Conservation (phyloP, 371 early-diverging fungal species). For the Rhizomucor pusillus region DNA sequence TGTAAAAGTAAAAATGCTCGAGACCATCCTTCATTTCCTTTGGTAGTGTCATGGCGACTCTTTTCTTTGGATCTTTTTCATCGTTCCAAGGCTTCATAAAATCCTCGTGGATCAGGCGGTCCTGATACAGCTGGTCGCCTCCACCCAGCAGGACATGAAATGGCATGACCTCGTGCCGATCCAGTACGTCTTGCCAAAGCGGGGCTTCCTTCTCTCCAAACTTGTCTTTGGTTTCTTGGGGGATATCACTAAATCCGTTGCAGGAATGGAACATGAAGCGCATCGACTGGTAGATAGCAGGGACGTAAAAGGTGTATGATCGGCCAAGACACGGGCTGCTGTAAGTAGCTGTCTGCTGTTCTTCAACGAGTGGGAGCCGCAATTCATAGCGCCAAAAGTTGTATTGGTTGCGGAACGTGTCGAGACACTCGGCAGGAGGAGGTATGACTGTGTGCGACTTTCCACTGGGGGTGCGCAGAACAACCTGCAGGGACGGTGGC, state of each 20-base stretch:
- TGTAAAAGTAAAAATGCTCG: slow-evolving; percentile 72
- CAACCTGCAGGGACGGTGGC: slow-evolving; percentile 19
- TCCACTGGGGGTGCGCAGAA: slow-evolving; percentile 4
- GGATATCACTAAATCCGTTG: slow-evolving; percentile 67
- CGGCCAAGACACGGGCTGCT: slow-evolving; percentile 11
- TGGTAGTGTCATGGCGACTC: slow-evolving; percentile 43
- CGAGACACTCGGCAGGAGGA: slow-evolving; percentile 19
- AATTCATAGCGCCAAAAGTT: slow-evolving; percentile 38
- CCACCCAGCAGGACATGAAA: slow-evolving; percentile 83
- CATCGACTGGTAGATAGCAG: slow-evolving; percentile 42
- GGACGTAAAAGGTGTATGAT: slow-evolving; percentile 34
- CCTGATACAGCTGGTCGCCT: slow-evolving; percentile 82
- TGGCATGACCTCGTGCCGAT: slow-evolving; percentile 64
- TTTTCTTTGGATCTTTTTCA: slow-evolving; percentile 34
- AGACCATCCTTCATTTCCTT: slow-evolving; percentile 53
- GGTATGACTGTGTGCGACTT: slow-evolving; percentile 6
- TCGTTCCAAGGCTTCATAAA: slow-evolving; percentile 48
- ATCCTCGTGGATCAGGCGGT: slow-evolving; percentile 32
- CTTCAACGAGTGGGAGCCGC: slow-evolving; percentile 20
- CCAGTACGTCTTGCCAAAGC: slow-evolving; percentile 78
- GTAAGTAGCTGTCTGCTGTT: slow-evolving; percentile 26
- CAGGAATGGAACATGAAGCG: slow-evolving; percentile 65
- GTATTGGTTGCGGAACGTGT: slow-evolving; percentile 27
- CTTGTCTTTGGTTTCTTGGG: slow-evolving; percentile 36
- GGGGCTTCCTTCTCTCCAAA: slow-evolving; percentile 53